Evolutionary conservation across 1,284 basidiomycete species (phyloP).

Genomic region (Cryptococcus sp.): DNA sequence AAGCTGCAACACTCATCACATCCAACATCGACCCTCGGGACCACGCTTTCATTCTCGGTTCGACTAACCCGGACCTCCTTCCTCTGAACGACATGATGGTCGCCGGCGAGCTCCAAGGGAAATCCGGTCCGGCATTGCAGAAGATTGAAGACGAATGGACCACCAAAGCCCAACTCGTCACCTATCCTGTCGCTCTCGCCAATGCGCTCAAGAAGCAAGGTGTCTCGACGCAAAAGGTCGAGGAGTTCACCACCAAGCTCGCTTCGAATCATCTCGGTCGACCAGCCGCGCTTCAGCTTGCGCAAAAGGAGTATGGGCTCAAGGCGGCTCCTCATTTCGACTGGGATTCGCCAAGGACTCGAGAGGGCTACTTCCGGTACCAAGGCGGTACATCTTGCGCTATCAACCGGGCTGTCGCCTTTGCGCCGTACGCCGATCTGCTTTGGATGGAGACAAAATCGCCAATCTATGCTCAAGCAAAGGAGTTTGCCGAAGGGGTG

Average conservation of each 20-base stretch:
- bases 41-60: conserved; percentile 92
- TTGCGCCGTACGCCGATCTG: conserved; percentile 86
- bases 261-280: conserved; percentile 57
- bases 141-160: conserved; percentile 85
- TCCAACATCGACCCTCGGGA: conserved; percentile 95
- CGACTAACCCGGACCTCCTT: conserved; percentile 64
- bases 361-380: conserved; percentile 89
- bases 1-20: conserved; percentile 94
- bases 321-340: conserved; percentile 64
- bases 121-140: conserved; percentile 73
- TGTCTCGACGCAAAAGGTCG: conserved; percentile 44
- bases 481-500: conserved; percentile 85
- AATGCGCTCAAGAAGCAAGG: conserved; percentile 65
- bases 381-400: conserved; percentile 94
- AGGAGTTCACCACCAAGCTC: conserved; percentile 35
- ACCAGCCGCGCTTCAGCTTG: conserved; percentile 64
- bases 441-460: conserved; percentile 98
- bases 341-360: conserved; percentile 89
- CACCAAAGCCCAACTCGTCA: conserved; percentile 64
- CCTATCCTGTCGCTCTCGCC: conserved; percentile 71
- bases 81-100: conserved; percentile 77
- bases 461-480: conserved; percentile 89
- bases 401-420: conserved; percentile 85
- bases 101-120: conserved; percentile 73
- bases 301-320: conserved; percentile 73